Percentiles rank a stretch among this genome's conserved stretches.
Evolutionary conservation across 139 green algal species (phyloP).

Genomic region (Chlorella vulgaris): DNA sequence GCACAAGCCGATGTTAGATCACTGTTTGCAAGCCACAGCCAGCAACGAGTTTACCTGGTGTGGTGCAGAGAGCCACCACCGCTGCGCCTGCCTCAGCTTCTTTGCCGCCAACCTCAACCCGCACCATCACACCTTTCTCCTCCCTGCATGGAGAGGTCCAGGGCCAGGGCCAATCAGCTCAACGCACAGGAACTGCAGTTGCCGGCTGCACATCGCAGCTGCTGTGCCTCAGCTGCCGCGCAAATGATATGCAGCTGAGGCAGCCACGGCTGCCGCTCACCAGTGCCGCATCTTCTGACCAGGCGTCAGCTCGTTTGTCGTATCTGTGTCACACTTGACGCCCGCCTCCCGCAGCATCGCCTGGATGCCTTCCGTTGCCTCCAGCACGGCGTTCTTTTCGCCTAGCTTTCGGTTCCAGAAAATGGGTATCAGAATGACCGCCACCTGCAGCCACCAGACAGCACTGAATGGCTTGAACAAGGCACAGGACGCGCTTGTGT

Average conservation of each 20-base stretch:
- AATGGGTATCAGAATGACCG: conserved; percentile 62
- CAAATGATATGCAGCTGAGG: too few relatives aligned
- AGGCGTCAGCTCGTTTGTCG: conserved; percentile 58
- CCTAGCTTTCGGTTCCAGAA: conserved; percentile 62
- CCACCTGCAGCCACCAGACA: background rate
- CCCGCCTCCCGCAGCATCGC: conserved; percentile 44
- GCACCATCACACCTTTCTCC: conserved; percentile 50
- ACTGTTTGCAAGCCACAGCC: too few relatives aligned
- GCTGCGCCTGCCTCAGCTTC: conserved; percentile 33
- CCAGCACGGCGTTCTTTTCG: conserved; percentile 51
- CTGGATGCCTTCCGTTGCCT: conserved; percentile 37
- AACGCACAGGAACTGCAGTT: background rate
- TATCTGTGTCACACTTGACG: conserved; percentile 53
- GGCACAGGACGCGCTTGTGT: too few relatives aligned
- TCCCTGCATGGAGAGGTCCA: conserved; percentile 38
- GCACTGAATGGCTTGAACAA: too few relatives aligned
- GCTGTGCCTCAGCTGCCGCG: too few relatives aligned
- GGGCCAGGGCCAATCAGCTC: background rate
- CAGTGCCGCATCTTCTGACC: conserved; percentile 71
- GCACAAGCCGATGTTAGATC: too few relatives aligned
- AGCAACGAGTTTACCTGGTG: background rate
- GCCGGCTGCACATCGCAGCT: too few relatives aligned
- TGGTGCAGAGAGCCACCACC: conserved; percentile 40
- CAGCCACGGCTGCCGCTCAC: conserved; percentile 21
- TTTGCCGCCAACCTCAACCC: conserved; percentile 52